Base-by-base conservation (phyloP, 2,329 filamentous ascomycete species). In the Fusarium musae region DNA sequence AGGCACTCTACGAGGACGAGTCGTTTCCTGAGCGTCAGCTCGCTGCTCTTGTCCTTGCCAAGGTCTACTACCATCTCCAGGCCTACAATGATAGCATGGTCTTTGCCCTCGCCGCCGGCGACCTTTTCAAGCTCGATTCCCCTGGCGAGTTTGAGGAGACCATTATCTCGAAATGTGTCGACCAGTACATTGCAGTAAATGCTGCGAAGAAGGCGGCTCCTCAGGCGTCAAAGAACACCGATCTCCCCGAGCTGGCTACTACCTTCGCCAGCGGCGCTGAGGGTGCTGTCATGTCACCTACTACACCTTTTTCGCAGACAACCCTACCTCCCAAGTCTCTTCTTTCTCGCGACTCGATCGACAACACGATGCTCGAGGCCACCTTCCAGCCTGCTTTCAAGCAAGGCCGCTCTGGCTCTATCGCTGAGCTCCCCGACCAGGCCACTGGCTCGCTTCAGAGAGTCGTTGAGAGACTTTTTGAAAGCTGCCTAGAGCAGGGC, bases 51-150 rank as follows among this genome's bases (percentile, higher is more conserved):
- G 95, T 99, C 61, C 93, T 97, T 47, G 93, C 96, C 77, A 99
- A 99, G 88, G 95, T 98, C 76, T 99, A 98, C 86, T 99, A 98
- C 82, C 96, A 99, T 82, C 91, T 99, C 59, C 95, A 98, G 84
- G 96, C 96, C 82, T 99, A 99, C 87, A 96, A 98, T 82, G 96
- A 99, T 86, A 98, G 96, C 84, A 98, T 99, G 96, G 93, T 94
- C 59, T 98, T 99, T 83, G 96, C 96, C 73, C 90, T 99, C 50
- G 95, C 95, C 66, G 95, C 96, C 30, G 96, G 96, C 69, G 94
- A 98, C 81, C 91, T 97, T 56, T 98, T 99, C 87, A 94, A 97
- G 85, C 90, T 98, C 75, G 93, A 98, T 79, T 89, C 92, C 61
- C 92, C 93, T 59, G 93, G 94, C 83, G 96, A 99, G 86, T 99